phyloP scores from a whole-genome alignment of 495 filamentous ascomycete species.

The Xylaria grammica region DNA sequence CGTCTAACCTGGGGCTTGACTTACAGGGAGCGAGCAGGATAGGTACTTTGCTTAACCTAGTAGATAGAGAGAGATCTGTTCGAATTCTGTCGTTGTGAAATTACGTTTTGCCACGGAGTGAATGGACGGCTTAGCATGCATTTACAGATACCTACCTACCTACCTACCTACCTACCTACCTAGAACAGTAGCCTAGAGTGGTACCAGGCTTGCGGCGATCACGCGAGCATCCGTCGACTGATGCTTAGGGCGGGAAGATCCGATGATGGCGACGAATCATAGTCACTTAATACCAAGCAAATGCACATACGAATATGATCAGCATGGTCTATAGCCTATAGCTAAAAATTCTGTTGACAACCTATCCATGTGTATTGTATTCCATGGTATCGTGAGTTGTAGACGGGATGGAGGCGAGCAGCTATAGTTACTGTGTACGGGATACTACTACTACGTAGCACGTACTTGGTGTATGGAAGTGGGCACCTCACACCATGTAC shows the following conservation, averaged over 20 bases:
- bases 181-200: neutral
- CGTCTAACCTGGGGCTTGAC: no score
- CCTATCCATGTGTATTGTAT: no score
- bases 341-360: no score
- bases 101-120: conserved; percentile 11
- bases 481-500: no score
- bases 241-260: conserved; percentile 13
- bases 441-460: no score
- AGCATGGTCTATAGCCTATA: no score
- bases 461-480: no score
- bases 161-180: no score
- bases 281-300: conserved; percentile 4
- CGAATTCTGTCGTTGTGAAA: neutral
- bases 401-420: no score
- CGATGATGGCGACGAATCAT: conserved; percentile 16
- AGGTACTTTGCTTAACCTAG: neutral
- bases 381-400: no score
- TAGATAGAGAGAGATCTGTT: neutral
- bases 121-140: neutral
- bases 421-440: no score
- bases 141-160: neutral
- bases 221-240: conserved; percentile 20
- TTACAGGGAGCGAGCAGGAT: no score
- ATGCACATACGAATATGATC: neutral
- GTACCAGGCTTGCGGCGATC: conserved; percentile 18